Base-by-base conservation (phyloP, 2,329 filamentous ascomycete genomes). In the Emericellopsis cladophorae region DNA sequence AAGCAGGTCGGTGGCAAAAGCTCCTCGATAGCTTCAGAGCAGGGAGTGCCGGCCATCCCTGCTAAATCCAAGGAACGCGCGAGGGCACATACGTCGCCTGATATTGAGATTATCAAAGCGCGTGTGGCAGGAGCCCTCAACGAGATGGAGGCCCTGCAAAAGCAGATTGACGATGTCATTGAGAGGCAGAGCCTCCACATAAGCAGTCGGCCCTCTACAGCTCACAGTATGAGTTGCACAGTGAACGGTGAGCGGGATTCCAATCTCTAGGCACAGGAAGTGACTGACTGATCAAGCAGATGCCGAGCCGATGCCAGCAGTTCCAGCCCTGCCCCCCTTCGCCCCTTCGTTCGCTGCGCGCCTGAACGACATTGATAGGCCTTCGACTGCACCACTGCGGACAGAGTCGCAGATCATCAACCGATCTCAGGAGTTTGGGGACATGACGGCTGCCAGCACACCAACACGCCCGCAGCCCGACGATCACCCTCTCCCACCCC, bases 141-240 rank as follows among this genome's bases (percentile, higher is more conserved):
- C 41, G 76, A 81, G 51, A 63, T 74, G 46, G 77, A 81, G 42
- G 62, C 60, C 42, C 55, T 78, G 35, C 67, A 81, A 54, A 68
- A 67, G 43, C 67, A 76, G 47, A 78, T 81, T 40, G 72, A 81
- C 40, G 67, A 72, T 39, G 62, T 74, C 18, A 67, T 78, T 21
- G 73, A 79, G 60, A 68, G 74, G 44, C 73, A 76, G 56, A 80
- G 72, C 54, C 56, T 77, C 29, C 79, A 75, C 46, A 47, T 65
- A 15, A 60, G 52, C 44, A 75, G 70, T 53, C 65, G 72, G 38
- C 72, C 73, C 26, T 70, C 70, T 34, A 76, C 69, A 32, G 58
- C 66, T 16, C 58, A 67, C 45, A 71, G 66, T 18, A 51, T 59
- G 48, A 52, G 53, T 32, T 47, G 44, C 31, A 54, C 50, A 2